A percentile compares a stretch with the other conserved stretches of the same genome.
Evolutionary conservation across 495 filamentous ascomycete genomes (phyloP).

Genomic region (Cercophora scortea): DNA sequence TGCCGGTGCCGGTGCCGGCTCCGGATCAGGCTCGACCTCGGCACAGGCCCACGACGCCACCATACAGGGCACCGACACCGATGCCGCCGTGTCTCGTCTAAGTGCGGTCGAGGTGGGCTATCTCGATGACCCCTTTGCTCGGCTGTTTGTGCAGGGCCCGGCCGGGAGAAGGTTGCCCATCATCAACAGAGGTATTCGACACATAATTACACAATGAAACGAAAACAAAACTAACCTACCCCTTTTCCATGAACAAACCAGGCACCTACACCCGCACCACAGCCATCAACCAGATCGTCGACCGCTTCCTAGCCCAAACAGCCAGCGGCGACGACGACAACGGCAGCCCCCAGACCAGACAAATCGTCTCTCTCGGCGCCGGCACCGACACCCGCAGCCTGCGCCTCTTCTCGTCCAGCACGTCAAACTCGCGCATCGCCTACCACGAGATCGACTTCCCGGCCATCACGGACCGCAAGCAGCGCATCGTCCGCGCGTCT

Average conservation of each 20-base stretch:
- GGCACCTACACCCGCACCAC: constrained; percentile 92
- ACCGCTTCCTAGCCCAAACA: constrained; percentile 52
- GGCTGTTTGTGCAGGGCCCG: constrained; percentile 47
- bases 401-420: constrained; percentile 45
- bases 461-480: constrained; percentile 59
- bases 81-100: constrained; percentile 80
- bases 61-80: constrained; percentile 84
- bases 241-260: constrained; percentile 18
- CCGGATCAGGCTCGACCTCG: background rate
- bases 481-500: constrained; percentile 21
- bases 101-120: constrained; percentile 88
- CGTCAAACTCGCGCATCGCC: constrained; percentile 35
- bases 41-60: constrained; percentile 35
- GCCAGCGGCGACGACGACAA: background rate
- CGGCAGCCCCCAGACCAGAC: constrained; percentile 25
- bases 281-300: constrained; percentile 74
- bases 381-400: constrained; percentile 88
- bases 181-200: constrained; percentile 71
- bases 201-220: background rate
- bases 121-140: constrained; percentile 72
- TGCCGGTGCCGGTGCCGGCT: constrained; percentile 28
- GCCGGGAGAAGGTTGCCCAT: constrained; percentile 64
- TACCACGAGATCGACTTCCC: constrained; percentile 96
- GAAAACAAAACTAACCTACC: background rate
- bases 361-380: constrained; percentile 90